Evolutionary conservation across 2,329 filamentous ascomycete genomes (phyloP).

Genomic region (Aspergillus sp.): DNA sequence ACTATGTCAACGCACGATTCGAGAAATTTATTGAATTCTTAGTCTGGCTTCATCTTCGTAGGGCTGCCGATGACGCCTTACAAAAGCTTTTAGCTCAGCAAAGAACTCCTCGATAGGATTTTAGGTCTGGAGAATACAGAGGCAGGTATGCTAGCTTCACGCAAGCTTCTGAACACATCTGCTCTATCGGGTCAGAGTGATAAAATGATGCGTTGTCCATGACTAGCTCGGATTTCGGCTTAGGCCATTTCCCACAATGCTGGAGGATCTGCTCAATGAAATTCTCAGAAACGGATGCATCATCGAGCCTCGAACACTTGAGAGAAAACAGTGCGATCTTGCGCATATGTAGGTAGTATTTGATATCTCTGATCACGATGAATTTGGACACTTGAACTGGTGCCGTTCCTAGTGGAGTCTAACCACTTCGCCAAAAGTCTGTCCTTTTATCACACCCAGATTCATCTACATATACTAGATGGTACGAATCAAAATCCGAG

Average conservation of each 20-base stretch:
- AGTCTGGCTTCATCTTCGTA: constrained; percentile 10
- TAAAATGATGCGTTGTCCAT: constrained; percentile 23
- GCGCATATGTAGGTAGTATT: constrained; percentile 24
- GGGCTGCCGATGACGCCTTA: constrained; percentile 19
- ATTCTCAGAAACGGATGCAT: constrained; percentile 19
- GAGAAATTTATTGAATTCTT: constrained; percentile 15
- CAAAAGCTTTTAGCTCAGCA: constrained; percentile 25
- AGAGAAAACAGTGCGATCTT: constrained; percentile 20
- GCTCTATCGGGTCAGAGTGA: constrained; percentile 15
- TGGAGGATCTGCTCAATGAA: constrained; percentile 21
- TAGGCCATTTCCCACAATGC: constrained; percentile 16
- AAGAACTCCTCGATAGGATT: constrained; percentile 31
- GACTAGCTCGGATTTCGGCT: constrained; percentile 21
- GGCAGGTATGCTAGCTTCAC: constrained; percentile 23
- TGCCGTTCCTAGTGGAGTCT: constrained; percentile 17
- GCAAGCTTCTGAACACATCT: constrained; percentile 19
- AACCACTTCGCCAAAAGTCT: constrained; percentile 12
- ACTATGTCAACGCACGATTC: constrained; percentile 20
- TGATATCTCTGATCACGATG: constrained; percentile 15
- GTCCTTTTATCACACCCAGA: constrained; percentile 10
- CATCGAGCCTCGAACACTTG: constrained; percentile 22
- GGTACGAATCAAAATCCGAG: not conserved
- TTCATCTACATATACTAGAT: constrained; percentile 2
- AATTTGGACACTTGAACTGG: constrained; percentile 15
- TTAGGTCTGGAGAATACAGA: constrained; percentile 27